Percentiles rank a stretch among this genome's conserved stretches.
Evolutionary conservation across 2,329 filamentous ascomycete species (phyloP).

Genomic region (Diaporthe destruens): DNA sequence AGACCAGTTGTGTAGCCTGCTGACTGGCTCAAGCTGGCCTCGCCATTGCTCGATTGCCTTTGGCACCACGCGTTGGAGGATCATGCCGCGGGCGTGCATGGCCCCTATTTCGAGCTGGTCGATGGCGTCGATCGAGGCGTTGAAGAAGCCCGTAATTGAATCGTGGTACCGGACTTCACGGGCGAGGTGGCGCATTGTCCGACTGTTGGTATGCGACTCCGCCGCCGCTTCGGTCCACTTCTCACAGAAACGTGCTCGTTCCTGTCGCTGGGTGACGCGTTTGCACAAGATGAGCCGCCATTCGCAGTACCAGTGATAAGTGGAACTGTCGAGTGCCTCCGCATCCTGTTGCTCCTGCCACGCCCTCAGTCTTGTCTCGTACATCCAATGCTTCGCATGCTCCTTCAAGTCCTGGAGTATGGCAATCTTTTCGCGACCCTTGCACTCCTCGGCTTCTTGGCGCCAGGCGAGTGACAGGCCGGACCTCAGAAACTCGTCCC

Average conservation of each 20-base stretch:
- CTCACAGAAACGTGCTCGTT: constrained; percentile 38
- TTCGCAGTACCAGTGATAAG: constrained; percentile 42
- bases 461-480: constrained; percentile 41
- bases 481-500: constrained; percentile 40
- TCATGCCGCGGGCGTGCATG: constrained; percentile 37
- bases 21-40: constrained; percentile 27
- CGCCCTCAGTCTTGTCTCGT: constrained; percentile 35
- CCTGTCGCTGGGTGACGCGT: constrained; percentile 38
- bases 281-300: constrained; percentile 38
- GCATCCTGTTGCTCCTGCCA: constrained; percentile 37
- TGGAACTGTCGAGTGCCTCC: constrained; percentile 37
- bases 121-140: constrained; percentile 38
- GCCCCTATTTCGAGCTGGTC: constrained; percentile 39
- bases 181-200: constrained; percentile 38
- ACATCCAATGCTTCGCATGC: constrained; percentile 40
- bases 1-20: constrained; percentile 36
- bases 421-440: constrained; percentile 36
- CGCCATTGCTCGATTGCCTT: constrained; percentile 36
- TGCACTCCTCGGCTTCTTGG: constrained; percentile 37
- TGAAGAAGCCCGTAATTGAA: constrained; percentile 42
- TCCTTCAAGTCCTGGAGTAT: constrained; percentile 36
- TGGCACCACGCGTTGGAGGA: constrained; percentile 33
- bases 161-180: constrained; percentile 41
- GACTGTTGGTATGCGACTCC: constrained; percentile 29
- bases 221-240: constrained; percentile 34